These are phyloP conservation scores for Sclerotinia spermophila DNA, from an alignment of 2,329 filamentous ascomycete species.

Conservation along the genomic window DNA sequence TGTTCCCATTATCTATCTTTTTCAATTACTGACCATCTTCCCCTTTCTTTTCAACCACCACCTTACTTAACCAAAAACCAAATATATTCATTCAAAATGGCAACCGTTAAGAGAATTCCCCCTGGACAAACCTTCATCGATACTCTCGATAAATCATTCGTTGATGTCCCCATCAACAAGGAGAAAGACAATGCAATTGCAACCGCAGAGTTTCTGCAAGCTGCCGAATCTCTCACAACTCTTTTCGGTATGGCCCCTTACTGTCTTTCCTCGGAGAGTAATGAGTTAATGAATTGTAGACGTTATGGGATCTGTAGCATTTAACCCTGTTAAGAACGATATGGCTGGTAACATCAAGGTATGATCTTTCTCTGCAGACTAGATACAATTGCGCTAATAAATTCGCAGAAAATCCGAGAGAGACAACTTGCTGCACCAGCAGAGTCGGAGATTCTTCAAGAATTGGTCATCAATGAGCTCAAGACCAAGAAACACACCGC, in stretches of 20 bases:
- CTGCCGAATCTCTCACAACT: constrained; percentile 78
- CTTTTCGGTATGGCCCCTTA: constrained; percentile 66
- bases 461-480: constrained; percentile 80
- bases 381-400: constrained; percentile 14
- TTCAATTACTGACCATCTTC: not conserved
- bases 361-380: constrained; percentile 18
- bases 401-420: constrained; percentile 76
- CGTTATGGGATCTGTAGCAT: constrained; percentile 67
- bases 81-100: constrained; percentile 25
- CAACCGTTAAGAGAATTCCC: constrained; percentile 32
- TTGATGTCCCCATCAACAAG: constrained; percentile 72
- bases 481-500: constrained; percentile 85
- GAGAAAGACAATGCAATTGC: constrained; percentile 72
- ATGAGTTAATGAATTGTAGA: constrained; percentile 42
- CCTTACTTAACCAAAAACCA: not conserved
- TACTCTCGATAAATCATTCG: constrained; percentile 78
- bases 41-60: not conserved
- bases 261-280: not conserved
- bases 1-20: not conserved
- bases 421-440: constrained; percentile 73
- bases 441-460: constrained; percentile 80
- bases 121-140: constrained; percentile 69
- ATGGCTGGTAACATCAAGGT: constrained; percentile 91
- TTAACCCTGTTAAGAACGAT: constrained; percentile 87
- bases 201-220: constrained; percentile 86